Base-by-base conservation (phyloP, 352 stramenopile genomes). In the Pythium catenulatum region DNA sequence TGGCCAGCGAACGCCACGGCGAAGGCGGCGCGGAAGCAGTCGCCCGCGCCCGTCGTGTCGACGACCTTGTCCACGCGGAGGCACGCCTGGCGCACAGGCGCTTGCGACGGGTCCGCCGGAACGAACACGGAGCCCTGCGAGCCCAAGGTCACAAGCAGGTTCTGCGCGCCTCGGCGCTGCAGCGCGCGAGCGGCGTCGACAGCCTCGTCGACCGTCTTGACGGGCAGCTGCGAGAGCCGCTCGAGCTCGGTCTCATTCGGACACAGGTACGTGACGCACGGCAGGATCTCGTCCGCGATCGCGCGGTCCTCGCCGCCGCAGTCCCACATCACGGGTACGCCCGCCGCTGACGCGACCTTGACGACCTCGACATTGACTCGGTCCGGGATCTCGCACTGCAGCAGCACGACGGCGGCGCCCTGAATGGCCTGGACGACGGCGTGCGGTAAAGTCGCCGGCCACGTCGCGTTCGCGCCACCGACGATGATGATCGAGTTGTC, bases 401-500 rank as follows among this genome's bases (percentile, higher is more conserved):
- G 78, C 81, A 97, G 58, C 34, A 98, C 91, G 61, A 97, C 92
- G 3, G 90, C 89, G 0, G 95, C 93, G 25, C 70, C 81, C 32
- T 92, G 87, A 72, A 98, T 92, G 11, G 92, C 92, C 14, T 91
- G 65, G 11, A 90, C 82, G 9, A 96, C 66, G 21, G 54, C 54
- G 2, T 36, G 52, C 1, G 94, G 83, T 4, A 98, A 84, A 30
- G 84, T 27, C 0, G 89, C 37, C 0, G 93, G 90, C 95, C 95
- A 98, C 52, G 91, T 88, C 25, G 83, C 84, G 48, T 98, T 98
- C 30, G 95, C 95, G 27, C 95, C 95, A 13, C 93, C 93, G 7
- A 98, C 93, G 50, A 98, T 96, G 27, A 98, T 91, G 75, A 98
- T 98, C 39, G 94, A 96, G 77, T 98, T 98, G 74, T 97, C 93